A percentile compares a stretch with the other conserved stretches of the same genome.
Evolutionary conservation across 257 asterid species (phyloP).

Genomic region (Mitragyna speciosa): DNA sequence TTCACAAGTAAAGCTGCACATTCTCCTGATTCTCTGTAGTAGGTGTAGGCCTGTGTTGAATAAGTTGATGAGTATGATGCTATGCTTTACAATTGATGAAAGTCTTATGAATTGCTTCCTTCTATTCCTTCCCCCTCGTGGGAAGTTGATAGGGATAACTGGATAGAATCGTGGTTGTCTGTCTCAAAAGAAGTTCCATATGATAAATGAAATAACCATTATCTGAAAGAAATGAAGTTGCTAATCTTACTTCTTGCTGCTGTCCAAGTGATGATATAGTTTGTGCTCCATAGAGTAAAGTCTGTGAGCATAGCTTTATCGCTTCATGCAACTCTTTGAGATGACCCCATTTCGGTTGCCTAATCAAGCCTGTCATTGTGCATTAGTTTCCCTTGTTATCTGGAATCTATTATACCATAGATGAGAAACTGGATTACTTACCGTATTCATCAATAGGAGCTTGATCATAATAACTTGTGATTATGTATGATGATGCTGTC

Average conservation of each 20-base stretch:
- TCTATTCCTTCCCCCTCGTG: not conserved
- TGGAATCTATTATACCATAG: not conserved
- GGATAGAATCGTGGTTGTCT: not conserved
- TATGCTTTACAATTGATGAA: not conserved
- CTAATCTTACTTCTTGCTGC: conserved; percentile 58
- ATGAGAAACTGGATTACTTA: conserved; percentile 17
- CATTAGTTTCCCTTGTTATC: not conserved
- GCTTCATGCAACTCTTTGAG: conserved; percentile 68
- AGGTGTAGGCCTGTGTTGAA: conserved; percentile 57
- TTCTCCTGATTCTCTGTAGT: conserved; percentile 42
- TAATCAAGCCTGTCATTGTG: conserved; percentile 54
- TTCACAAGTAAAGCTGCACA: conserved; percentile 90
- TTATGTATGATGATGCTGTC: conserved; percentile 42
- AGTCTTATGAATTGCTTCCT: not conserved
- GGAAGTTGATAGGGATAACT: not conserved
- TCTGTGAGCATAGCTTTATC: conserved; percentile 50
- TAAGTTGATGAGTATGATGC: not conserved
- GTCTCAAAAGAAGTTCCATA: not conserved
- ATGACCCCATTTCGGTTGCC: conserved; percentile 88
- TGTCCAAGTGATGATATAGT: conserved; percentile 44
- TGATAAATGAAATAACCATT: not conserved
- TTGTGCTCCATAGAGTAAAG: conserved; percentile 53
- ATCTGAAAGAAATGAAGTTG: not conserved
- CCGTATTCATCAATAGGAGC: conserved; percentile 95
- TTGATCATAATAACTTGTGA: conserved; percentile 68